Evolutionary conservation across 2,329 filamentous ascomycete genomes (phyloP), one percentile per base, ranked within the genome.

Genomic region (Apiospora malaysiana): DNA sequence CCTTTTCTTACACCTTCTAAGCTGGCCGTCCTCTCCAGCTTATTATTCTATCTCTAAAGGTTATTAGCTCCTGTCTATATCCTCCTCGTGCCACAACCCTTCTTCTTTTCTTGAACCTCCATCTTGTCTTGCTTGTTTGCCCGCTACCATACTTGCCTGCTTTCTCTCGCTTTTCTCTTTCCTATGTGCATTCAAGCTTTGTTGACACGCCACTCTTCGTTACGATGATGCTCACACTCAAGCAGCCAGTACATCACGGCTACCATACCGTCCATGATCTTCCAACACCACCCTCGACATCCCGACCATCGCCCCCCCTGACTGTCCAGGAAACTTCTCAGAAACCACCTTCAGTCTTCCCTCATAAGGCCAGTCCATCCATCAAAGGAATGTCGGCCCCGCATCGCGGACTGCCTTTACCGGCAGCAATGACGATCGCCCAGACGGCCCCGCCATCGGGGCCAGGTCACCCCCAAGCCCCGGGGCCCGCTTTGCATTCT

Each of bases 391-490:
- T 93, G 91, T 91, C 91, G 78, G 88, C 87, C 42, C 87, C 90
- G 81, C 91, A 91, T 81, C 89, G 91, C 82, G 89, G 89, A 77
- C 83, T 93, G 84, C 92, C 92, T 79, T 88, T 89, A 71, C 90
- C 91, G 82, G 88, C 89, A 77, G 88, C 88, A 79, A 89, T 92
- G 87, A 63, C 56, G 4, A 40, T 63, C 21, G 56, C 56, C 56
- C 56, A 63, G 56, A 86, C 87, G 76, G 82, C 91, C 75, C 84
- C 89, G 73, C 86, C 81, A 74, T 73, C 80, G 47, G 76, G 76
- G 46, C 76, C 77, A 68, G 75, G 77, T 74, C 79, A 78, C 59
- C 77, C 74, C 47, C 72, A 74, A 69, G 73, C 75, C 68, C 77
- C 75, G 43, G 75, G 77, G 42, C 75, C 78, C 23, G 72, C 76